A percentile compares a stretch with the other conserved stretches of the same genome.
These are phyloP conservation scores for Argentina anserina DNA, from an alignment of 306 rosid species.

Conservation along the genomic window DNA sequence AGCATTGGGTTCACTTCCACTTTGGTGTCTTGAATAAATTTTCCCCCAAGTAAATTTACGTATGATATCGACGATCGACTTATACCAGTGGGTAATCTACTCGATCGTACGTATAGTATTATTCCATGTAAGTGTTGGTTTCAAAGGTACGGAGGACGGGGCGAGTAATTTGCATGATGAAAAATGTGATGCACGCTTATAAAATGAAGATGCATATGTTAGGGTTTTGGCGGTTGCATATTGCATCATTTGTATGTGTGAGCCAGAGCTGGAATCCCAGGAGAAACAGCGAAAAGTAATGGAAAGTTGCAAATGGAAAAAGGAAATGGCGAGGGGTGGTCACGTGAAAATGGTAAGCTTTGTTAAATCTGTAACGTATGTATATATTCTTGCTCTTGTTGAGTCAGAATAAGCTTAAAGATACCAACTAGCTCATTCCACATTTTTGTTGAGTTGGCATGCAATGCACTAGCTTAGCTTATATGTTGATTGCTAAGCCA, in stretches of 20 bases:
- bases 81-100: not conserved
- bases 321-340: conserved; percentile 1
- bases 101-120: too few species aligned
- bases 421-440: not conserved
- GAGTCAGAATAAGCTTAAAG: conserved; percentile 1
- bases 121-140: not conserved
- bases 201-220: not conserved
- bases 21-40: too few species aligned
- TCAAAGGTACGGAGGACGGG: not conserved
- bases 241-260: not conserved
- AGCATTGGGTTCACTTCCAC: too few species aligned
- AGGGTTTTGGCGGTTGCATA: conserved; percentile 17
- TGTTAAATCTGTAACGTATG: conserved; percentile 37
- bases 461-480: not conserved
- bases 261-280: not conserved
- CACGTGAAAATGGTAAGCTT: conserved; percentile 21
- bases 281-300: conserved; percentile 15
- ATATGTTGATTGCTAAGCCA: not conserved
- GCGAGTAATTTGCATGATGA: not conserved
- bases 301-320: not conserved
- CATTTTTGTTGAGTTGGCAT: conserved; percentile 5
- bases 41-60: too few species aligned
- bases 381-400: not conserved
- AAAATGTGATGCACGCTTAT: not conserved
- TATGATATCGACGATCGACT: too few species aligned